phyloP scores from a whole-genome alignment of 148 eudicot genomes.

The Fallopia convolvulus region DNA sequence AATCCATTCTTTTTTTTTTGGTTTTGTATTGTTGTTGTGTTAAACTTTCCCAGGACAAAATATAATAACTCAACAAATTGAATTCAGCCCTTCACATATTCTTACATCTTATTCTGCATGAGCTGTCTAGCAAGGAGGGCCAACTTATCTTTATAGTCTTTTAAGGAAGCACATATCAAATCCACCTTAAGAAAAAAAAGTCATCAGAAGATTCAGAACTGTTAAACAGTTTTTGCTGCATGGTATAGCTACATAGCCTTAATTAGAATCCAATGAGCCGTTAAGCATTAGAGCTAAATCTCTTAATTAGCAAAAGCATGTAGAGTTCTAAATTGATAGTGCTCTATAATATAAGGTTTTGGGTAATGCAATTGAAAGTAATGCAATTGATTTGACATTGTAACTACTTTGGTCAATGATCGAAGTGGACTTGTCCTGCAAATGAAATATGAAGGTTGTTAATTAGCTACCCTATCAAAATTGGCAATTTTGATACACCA shows the following conservation, averaged over 20 bases:
- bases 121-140: not conserved
- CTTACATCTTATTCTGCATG: not conserved
- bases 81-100: not conserved
- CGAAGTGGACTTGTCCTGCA: not conserved
- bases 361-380: not conserved
- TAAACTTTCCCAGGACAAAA: not conserved
- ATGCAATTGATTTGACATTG: not conserved
- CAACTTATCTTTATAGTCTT: not conserved
- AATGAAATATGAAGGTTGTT: not conserved
- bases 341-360: no score
- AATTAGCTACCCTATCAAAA: not conserved
- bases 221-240: not conserved
- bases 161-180: slow-evolving; percentile 3
- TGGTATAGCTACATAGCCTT: not conserved
- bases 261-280: not conserved
- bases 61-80: not conserved
- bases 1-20: not conserved
- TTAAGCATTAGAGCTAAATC: not conserved
- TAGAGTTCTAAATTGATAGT: no score
- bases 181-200: not conserved
- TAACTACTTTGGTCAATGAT: not conserved
- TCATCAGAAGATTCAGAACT: not conserved
- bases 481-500: not conserved
- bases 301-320: no score
- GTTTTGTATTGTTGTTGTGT: not conserved